Conservation (phyloP, 2,329 filamentous ascomycete genomes). For the Tolypocladium album region DNA sequence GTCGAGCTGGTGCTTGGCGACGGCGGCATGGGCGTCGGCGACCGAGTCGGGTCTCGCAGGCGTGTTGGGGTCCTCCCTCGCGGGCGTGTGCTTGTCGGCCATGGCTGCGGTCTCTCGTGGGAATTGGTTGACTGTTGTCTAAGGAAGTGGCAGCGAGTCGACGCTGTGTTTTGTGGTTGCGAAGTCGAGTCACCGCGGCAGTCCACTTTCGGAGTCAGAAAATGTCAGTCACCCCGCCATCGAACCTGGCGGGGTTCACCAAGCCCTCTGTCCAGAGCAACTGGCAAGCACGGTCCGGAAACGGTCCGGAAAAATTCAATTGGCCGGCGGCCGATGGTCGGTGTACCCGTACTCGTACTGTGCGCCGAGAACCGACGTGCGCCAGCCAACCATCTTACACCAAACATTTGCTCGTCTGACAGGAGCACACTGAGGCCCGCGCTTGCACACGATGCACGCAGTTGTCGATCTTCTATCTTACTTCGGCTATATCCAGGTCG, state of each 20-base stretch:
- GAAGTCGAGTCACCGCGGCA: background rate
- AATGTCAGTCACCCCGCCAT: background rate
- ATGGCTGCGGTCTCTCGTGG: constrained; percentile 10
- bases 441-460: background rate
- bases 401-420: background rate
- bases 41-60: constrained; percentile 25
- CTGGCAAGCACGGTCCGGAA: background rate
- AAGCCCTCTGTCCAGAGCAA: background rate
- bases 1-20: constrained; percentile 44
- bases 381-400: background rate
- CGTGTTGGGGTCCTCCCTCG: no score
- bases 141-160: background rate
- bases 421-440: background rate
- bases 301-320: background rate
- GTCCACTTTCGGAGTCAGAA: background rate
- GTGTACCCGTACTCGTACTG: no score
- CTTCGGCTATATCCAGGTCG: background rate
- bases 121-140: background rate
- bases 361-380: no score
- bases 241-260: background rate
- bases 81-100: constrained; percentile 19
- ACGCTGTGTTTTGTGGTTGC: background rate
- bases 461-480: background rate
- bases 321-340: background rate
- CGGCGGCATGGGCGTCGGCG: constrained; percentile 41